Evolutionary conservation across 306 rosid genomes (phyloP).

Genomic region (Heteromeles arbutifolia): DNA sequence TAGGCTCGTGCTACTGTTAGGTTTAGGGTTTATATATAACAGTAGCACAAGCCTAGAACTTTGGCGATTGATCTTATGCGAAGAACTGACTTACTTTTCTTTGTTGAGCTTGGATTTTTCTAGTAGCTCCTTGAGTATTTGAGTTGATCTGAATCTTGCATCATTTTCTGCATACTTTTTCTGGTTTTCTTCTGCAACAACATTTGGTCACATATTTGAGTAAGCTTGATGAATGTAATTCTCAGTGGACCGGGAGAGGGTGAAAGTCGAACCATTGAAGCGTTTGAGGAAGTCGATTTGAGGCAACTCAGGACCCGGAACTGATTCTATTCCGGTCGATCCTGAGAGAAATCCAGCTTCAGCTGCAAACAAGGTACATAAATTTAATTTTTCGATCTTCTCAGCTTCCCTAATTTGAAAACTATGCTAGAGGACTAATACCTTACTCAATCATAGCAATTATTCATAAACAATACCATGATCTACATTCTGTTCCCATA

Average conservation of each 20-base stretch:
- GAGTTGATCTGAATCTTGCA: constrained; percentile 66
- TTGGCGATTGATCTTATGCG: neutral
- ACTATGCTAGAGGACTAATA: neutral
- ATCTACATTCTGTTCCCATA: neutral
- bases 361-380: constrained; percentile 36
- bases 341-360: constrained; percentile 88
- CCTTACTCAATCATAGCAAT: neutral
- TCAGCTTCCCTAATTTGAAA: neutral
- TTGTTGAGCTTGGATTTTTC: constrained; percentile 75
- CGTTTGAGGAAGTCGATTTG: constrained; percentile 70
- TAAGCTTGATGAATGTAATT: neutral
- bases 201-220: neutral
- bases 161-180: constrained; percentile 76
- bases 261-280: constrained; percentile 46
- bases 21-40: neutral
- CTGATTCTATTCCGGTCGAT: constrained; percentile 69
- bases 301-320: constrained; percentile 89
- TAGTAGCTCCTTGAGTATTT: constrained; percentile 56
- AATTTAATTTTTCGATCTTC: too few species aligned
- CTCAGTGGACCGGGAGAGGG: neutral
- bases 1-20: neutral
- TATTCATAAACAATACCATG: neutral
- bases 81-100: constrained; percentile 52
- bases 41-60: neutral
- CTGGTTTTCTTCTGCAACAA: constrained; percentile 79